Conservation (phyloP, 1,139 yeast species). For the Citeromyces hawaiiensis region DNA sequence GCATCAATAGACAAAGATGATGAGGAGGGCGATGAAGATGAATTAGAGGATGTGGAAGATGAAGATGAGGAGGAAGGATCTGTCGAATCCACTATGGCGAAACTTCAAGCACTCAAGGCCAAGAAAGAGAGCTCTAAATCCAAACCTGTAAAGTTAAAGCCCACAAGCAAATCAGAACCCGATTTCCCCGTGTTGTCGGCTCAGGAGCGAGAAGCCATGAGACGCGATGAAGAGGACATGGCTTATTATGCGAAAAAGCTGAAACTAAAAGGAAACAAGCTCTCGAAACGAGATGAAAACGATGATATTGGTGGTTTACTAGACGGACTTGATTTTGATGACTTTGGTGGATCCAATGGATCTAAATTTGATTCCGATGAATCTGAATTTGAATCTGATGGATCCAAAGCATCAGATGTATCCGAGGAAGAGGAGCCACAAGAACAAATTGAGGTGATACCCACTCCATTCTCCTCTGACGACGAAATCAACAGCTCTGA, state of each 20-base stretch:
- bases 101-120: constrained; percentile 9
- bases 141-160: not conserved
- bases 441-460: constrained; percentile 5
- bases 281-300: constrained; percentile 13
- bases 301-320: constrained; percentile 18
- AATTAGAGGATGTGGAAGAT: constrained; percentile 7
- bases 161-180: not conserved
- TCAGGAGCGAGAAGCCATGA: constrained; percentile 29
- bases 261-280: constrained; percentile 23
- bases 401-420: constrained; percentile 1
- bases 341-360: too few species aligned
- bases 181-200: constrained; percentile 16
- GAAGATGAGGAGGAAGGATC: constrained; percentile 8
- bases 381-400: constrained; percentile 4
- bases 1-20: constrained; percentile 10
- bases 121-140: constrained; percentile 3
- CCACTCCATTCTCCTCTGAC: constrained; percentile 25
- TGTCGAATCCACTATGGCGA: constrained; percentile 2
- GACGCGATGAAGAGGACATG: constrained; percentile 66
- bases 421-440: constrained; percentile 12
- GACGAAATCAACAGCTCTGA: constrained; percentile 36
- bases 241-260: constrained; percentile 73
- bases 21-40: constrained; percentile 14
- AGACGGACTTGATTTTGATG: constrained; percentile 62
- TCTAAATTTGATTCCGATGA: too few species aligned